Evolutionary conservation across 83 land plant species (phyloP).

Genomic region (Diphasiastrum complanatum): DNA sequence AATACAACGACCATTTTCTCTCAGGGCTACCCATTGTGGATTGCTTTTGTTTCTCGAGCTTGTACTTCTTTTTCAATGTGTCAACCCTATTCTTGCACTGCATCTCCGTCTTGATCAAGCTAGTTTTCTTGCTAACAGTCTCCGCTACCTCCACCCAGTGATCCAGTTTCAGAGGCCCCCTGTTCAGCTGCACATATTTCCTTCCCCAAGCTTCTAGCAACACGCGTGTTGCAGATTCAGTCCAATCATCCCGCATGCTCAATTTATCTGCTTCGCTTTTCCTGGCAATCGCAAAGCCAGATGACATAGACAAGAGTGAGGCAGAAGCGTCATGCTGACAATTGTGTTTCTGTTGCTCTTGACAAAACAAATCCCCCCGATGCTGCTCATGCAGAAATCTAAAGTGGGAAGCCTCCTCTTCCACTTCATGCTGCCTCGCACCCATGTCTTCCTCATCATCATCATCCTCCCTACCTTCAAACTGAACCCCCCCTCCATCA

Average conservation of each 20-base stretch:
- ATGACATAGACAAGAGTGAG: no score
- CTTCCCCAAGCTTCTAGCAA: not conserved
- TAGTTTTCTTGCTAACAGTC: not conserved
- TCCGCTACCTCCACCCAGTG: not conserved
- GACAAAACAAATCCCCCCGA: no score
- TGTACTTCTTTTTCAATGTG: not conserved
- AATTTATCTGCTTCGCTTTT: not conserved
- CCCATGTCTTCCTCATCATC: no score
- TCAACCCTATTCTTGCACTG: slow-evolving; percentile 3
- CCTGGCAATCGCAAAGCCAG: no score
- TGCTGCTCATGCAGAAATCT: no score
- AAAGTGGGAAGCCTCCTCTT: no score
- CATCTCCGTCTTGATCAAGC: not conserved
- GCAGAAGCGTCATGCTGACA: no score
- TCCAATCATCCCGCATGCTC: not conserved
- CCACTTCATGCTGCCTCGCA: no score
- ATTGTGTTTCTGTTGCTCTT: no score
- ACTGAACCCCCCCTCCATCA: no score
- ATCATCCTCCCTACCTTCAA: no score
- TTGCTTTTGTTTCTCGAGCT: not conserved
- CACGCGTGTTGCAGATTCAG: not conserved
- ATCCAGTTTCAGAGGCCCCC: not conserved
- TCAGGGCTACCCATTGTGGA: not conserved
- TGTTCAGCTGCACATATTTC: not conserved
- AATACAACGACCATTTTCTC: not conserved